Percentiles rank a stretch among this genome's conserved stretches.
These are phyloP conservation scores for Arthrobotrys megalospora DNA, from an alignment of 2,329 filamentous ascomycete species.

Conservation along the genomic window DNA sequence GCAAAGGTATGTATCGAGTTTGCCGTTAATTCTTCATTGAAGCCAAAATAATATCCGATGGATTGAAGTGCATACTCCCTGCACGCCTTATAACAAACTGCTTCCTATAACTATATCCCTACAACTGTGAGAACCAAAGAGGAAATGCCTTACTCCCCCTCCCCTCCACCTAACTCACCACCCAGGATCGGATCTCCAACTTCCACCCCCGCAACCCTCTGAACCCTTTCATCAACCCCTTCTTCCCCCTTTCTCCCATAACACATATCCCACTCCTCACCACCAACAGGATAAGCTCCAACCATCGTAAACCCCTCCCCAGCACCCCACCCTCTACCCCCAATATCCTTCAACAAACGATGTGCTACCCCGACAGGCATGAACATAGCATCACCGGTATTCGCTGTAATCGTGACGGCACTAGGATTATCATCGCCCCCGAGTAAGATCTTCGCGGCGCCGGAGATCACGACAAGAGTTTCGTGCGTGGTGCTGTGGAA, in stretches of 20 bases:
- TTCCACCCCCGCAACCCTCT: conserved; percentile 67
- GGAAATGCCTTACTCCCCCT: background rate
- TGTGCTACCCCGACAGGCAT: conserved; percentile 74
- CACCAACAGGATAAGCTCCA: conserved; percentile 72
- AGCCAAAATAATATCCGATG: no score
- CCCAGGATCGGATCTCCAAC: conserved; percentile 70
- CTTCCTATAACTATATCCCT: no score
- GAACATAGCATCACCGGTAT: conserved; percentile 74
- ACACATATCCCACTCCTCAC: conserved; percentile 71
- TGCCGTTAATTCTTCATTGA: no score
- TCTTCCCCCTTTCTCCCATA: conserved; percentile 69
- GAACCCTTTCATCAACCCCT: conserved; percentile 69
- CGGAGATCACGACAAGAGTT: conserved; percentile 73
- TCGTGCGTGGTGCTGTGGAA: conserved; percentile 74
- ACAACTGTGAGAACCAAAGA: no score
- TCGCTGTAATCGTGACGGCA: conserved; percentile 70
- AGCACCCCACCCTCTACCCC: conserved; percentile 34
- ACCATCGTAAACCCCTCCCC: conserved; percentile 72
- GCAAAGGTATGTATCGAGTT: background rate
- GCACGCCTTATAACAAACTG: no score
- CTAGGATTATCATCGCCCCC: conserved; percentile 70
- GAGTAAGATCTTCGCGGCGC: conserved; percentile 72
- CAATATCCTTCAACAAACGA: conserved; percentile 67
- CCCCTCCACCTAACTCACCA: conserved; percentile 67
- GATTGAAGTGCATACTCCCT: no score